Conservation (phyloP, 2,329 filamentous ascomycete species). For the Drechslera avenae region DNA sequence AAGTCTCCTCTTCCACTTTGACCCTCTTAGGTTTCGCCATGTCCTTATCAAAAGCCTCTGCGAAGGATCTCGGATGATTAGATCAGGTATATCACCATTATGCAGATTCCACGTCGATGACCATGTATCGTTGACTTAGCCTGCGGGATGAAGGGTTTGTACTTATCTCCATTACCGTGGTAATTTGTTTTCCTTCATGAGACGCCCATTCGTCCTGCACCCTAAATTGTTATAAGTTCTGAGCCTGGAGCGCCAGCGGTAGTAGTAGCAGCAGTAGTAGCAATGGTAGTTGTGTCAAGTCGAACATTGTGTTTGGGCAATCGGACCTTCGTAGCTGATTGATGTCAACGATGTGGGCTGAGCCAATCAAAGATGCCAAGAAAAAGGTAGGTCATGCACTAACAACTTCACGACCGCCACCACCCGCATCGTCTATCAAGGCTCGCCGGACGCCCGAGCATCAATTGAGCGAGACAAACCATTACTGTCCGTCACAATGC, state of each 20-base stretch:
- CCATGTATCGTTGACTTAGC: slow-evolving; percentile 17
- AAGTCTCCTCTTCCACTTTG: background rate
- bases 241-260: slow-evolving; percentile 12
- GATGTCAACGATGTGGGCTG: slow-evolving; percentile 29
- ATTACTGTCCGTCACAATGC: slow-evolving; percentile 43
- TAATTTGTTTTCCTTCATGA: slow-evolving; percentile 49
- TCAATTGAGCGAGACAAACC: slow-evolving; percentile 46
- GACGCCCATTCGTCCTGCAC: slow-evolving; percentile 39
- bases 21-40: background rate
- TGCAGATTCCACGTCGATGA: slow-evolving; percentile 51
- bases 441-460: slow-evolving; percentile 36
- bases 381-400: slow-evolving; percentile 25
- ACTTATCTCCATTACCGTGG: slow-evolving; percentile 43
- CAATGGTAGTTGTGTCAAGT: too few species aligned
- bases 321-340: slow-evolving; percentile 14
- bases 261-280: too few species aligned
- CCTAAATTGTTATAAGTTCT: slow-evolving; percentile 25
- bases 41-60: too few species aligned
- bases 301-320: background rate
- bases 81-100: slow-evolving; percentile 33
- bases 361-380: slow-evolving; percentile 27
- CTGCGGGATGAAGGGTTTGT: slow-evolving; percentile 26
- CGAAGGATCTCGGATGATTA: slow-evolving; percentile 23
- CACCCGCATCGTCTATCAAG: slow-evolving; percentile 34
- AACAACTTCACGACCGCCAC: slow-evolving; percentile 40